Evolutionary conservation across 2,329 filamentous ascomycete species (phyloP).

Genomic region (Ophidiomyces ophidiicola): DNA sequence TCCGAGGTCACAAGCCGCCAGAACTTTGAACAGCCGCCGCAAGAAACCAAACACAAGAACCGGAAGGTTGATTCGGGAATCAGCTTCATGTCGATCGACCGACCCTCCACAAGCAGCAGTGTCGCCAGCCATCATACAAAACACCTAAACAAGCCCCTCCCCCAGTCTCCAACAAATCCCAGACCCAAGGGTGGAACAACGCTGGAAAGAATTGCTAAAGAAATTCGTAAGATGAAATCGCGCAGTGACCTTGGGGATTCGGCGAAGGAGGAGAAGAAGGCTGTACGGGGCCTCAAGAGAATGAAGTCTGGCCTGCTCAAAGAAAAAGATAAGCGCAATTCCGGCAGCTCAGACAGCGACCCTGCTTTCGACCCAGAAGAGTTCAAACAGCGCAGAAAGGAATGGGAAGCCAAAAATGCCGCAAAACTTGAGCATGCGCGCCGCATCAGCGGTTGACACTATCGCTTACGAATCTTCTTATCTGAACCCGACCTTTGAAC

Average conservation of each 20-base stretch:
- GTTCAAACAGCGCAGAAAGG: constrained; percentile 36
- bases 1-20: constrained; percentile 36
- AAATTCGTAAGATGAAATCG: constrained; percentile 47
- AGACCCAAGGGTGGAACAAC: constrained; percentile 38
- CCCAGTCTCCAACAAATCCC: constrained; percentile 19
- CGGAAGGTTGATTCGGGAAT: constrained; percentile 54
- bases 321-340: constrained; percentile 20
- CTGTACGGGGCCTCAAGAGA: constrained; percentile 23
- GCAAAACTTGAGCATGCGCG: constrained; percentile 18
- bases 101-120: constrained; percentile 30
- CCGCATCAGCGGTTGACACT: constrained; percentile 9
- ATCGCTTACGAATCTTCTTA: constrained; percentile 4
- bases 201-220: constrained; percentile 49
- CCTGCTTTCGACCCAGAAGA: constrained; percentile 40
- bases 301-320: constrained; percentile 26
- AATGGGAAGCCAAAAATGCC: constrained; percentile 36
- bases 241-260: constrained; percentile 40
- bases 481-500: constrained; percentile 2
- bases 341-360: constrained; percentile 25
- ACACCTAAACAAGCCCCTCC: constrained; percentile 13
- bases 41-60: constrained; percentile 29
- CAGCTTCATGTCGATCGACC: constrained; percentile 40
- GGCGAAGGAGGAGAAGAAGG: constrained; percentile 19
- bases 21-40: constrained; percentile 25
- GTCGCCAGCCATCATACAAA: constrained; percentile 22